These are phyloP conservation scores for Cladobotryum mycophilum DNA, from an alignment of 2,329 filamentous ascomycete genomes.

Conservation along the genomic window DNA sequence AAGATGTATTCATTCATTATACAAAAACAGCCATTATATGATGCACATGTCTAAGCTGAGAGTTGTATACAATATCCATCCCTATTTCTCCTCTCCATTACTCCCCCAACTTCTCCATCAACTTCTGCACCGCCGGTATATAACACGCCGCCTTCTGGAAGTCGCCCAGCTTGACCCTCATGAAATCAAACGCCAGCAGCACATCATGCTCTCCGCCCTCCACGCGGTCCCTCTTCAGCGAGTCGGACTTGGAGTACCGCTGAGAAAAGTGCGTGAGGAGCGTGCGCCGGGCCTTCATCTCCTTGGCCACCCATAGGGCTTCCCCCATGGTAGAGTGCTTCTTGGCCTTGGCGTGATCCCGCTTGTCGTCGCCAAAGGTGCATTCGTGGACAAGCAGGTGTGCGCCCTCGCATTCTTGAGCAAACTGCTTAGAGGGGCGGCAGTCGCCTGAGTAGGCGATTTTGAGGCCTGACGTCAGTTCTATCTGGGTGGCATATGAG, in stretches of 20 bases:
- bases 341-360: conserved; percentile 74
- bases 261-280: conserved; percentile 94
- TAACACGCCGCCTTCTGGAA: conserved; percentile 61
- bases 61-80: too few relatives aligned
- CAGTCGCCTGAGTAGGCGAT: conserved; percentile 94
- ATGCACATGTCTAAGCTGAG: too few relatives aligned
- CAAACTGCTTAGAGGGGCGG: conserved; percentile 67
- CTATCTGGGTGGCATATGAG: conserved; percentile 69
- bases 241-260: conserved; percentile 67
- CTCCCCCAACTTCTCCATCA: conserved; percentile 41
- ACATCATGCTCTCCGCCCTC: conserved; percentile 36
- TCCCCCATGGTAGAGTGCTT: conserved; percentile 86
- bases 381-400: conserved; percentile 92
- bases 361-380: conserved; percentile 85
- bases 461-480: conserved; percentile 74
- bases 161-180: conserved; percentile 65
- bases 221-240: conserved; percentile 28
- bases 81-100: neutral
- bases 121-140: conserved; percentile 45
- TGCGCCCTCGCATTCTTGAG: conserved; percentile 61
- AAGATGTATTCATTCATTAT: too few relatives aligned
- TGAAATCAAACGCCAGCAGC: conserved; percentile 72
- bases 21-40: too few relatives aligned
- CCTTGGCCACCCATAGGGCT: conserved; percentile 67
- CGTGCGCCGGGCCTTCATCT: conserved; percentile 74